Percentiles rank a stretch among this genome's conserved stretches.
phyloP scores from a whole-genome alignment of 2,329 filamentous ascomycete genomes.

The Alternaria burnsii region DNA sequence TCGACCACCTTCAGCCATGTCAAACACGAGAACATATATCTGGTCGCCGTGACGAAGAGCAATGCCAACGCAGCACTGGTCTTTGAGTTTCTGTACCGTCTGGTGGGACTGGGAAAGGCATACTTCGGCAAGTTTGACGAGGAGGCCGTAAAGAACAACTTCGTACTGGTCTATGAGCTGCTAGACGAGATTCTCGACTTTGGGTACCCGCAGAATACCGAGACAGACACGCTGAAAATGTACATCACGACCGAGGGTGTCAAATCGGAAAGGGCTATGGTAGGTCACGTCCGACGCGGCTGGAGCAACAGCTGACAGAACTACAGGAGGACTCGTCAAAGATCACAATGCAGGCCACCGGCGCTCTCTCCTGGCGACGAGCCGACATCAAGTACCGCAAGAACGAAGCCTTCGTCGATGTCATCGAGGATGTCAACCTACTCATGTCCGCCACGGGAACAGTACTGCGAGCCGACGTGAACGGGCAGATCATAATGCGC shows the following conservation, averaged over 20 bases:
- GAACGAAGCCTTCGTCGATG: constrained; percentile 98
- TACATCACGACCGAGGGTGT: constrained; percentile 99
- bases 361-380: constrained; percentile 94
- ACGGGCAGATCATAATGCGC: constrained; percentile 97
- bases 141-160: constrained; percentile 99
- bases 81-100: constrained; percentile 95
- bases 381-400: constrained; percentile 99
- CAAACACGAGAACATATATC: constrained; percentile 98
- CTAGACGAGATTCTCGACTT: constrained; percentile 99
- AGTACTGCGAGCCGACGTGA: constrained; percentile 93
- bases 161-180: constrained; percentile 97
- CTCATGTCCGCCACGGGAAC: constrained; percentile 98
- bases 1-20: constrained; percentile 99
- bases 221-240: constrained; percentile 99
- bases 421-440: constrained; percentile 98
- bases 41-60: constrained; percentile 97
- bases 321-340: constrained; percentile 84
- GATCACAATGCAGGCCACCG: constrained; percentile 99
- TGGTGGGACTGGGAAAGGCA: constrained; percentile 88
- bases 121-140: constrained; percentile 99
- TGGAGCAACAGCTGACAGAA: constrained; percentile 24
- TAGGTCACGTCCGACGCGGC: constrained; percentile 20
- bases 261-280: constrained; percentile 82
- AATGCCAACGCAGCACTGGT: constrained; percentile 98
- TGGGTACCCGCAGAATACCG: constrained; percentile 98